phyloP scores from a whole-genome alignment of 2,329 filamentous ascomycete genomes.

The Alternaria arbusti region DNA sequence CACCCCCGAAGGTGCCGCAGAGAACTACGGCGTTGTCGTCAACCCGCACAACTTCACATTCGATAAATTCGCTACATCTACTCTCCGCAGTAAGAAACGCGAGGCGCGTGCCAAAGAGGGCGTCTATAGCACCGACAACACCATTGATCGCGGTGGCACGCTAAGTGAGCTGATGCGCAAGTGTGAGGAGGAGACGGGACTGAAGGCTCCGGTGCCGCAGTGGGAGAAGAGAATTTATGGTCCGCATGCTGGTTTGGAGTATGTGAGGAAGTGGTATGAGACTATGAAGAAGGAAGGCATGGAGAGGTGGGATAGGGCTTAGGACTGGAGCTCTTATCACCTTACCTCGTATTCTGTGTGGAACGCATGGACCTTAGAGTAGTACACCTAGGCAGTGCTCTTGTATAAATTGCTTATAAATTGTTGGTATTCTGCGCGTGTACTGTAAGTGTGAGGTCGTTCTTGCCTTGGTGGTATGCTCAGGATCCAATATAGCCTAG shows the following conservation, averaged over 20 bases:
- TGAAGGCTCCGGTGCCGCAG: conserved; percentile 51
- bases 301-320: conserved; percentile 28
- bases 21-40: conserved; percentile 57
- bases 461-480: no score
- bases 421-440: no score
- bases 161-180: conserved; percentile 48
- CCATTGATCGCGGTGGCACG: conserved; percentile 55
- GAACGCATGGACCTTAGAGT: no score
- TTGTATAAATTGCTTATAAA: no score
- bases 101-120: conserved; percentile 25
- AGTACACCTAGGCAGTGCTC: no score
- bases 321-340: background rate
- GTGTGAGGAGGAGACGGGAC: conserved; percentile 53
- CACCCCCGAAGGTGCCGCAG: conserved; percentile 50
- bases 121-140: conserved; percentile 21
- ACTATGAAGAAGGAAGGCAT: conserved; percentile 41
- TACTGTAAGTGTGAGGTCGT: no score
- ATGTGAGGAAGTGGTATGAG: conserved; percentile 55
- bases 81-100: conserved; percentile 43
- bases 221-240: conserved; percentile 56
- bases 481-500: no score
- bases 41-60: conserved; percentile 46
- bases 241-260: conserved; percentile 52
- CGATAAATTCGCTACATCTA: conserved; percentile 45
- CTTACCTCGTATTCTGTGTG: no score